Evolutionary conservation across 352 stramenopile species (phyloP).

Genomic region (Phytophthora colocasiae): DNA sequence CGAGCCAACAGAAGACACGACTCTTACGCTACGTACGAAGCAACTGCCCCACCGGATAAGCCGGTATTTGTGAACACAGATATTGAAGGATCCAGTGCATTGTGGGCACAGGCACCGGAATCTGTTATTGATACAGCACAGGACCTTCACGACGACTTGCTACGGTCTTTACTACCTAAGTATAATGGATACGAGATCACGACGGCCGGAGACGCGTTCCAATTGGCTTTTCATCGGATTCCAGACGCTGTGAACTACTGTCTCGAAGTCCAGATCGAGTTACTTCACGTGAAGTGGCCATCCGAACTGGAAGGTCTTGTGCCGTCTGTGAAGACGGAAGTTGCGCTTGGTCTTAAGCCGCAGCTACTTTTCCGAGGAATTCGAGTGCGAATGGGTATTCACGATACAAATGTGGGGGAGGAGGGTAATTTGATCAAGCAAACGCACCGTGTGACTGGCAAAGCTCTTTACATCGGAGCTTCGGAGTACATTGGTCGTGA

Average conservation of each 20-base stretch:
- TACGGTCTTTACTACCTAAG: slow-evolving; percentile 57
- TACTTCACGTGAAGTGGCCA: slow-evolving; percentile 71
- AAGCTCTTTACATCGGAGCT: slow-evolving; percentile 70
- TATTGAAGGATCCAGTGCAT: slow-evolving; percentile 76
- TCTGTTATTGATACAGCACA: slow-evolving; percentile 67
- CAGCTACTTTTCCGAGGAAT: slow-evolving; percentile 67
- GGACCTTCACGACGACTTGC: slow-evolving; percentile 68
- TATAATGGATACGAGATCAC: slow-evolving; percentile 82
- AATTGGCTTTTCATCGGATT: slow-evolving; percentile 76
- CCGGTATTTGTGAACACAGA: slow-evolving; percentile 84
- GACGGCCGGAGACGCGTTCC: slow-evolving; percentile 74
- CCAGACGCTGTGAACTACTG: slow-evolving; percentile 71
- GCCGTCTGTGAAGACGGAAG: slow-evolving; percentile 64
- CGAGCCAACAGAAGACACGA: slow-evolving; percentile 48
- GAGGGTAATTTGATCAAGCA: slow-evolving; percentile 62
- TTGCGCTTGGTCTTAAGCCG: slow-evolving; percentile 50
- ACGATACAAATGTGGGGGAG: slow-evolving; percentile 60
- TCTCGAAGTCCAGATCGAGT: slow-evolving; percentile 64
- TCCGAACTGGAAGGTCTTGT: slow-evolving; percentile 57
- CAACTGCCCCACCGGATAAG: slow-evolving; percentile 37
- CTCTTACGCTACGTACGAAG: slow-evolving; percentile 43
- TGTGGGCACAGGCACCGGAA: slow-evolving; percentile 67
- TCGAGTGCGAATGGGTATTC: slow-evolving; percentile 80
- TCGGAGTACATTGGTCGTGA: slow-evolving; percentile 72
- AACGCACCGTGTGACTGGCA: slow-evolving; percentile 70